Conservation (phyloP, 139 green algal genomes). For the Bryopsis sp. region DNA sequence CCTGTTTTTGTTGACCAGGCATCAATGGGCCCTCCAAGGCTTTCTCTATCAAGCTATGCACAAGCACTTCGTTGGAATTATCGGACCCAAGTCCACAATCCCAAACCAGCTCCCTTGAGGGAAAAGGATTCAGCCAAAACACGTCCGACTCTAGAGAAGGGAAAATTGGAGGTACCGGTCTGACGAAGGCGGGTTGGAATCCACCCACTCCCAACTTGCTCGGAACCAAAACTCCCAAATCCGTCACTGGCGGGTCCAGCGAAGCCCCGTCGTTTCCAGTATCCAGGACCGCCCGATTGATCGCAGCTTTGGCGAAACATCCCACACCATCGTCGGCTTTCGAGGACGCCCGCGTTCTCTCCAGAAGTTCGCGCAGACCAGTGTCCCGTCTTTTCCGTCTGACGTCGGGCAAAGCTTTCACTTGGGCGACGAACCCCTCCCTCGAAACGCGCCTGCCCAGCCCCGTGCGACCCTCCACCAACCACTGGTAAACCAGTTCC, state of each 20-base stretch:
- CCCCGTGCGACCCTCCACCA: too few relatives aligned
- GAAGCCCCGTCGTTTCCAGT: background rate
- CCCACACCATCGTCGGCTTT: background rate
- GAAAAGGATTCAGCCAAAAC: background rate
- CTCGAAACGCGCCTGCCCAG: too few relatives aligned
- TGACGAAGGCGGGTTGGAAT: conserved; percentile 6
- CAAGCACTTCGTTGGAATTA: background rate
- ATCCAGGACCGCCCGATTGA: conserved; percentile 4
- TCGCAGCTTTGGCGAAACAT: background rate
- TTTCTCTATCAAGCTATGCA: background rate
- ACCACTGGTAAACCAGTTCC: too few relatives aligned
- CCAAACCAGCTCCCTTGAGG: background rate
- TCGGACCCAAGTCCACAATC: background rate
- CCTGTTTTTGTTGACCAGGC: background rate
- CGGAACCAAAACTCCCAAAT: background rate
- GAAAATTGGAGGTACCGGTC: conserved; percentile 7
- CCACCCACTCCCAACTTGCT: background rate
- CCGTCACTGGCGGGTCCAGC: background rate
- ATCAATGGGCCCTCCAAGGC: background rate
- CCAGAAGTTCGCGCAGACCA: too few relatives aligned
- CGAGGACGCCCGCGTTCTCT: too few relatives aligned
- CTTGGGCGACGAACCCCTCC: too few relatives aligned
- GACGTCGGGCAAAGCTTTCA: too few relatives aligned
- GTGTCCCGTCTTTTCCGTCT: too few relatives aligned
- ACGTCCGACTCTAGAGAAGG: background rate